These are phyloP conservation scores for Yarrowia osloensis DNA, from an alignment of 805 yeast genomes.

Conservation along the genomic window DNA sequence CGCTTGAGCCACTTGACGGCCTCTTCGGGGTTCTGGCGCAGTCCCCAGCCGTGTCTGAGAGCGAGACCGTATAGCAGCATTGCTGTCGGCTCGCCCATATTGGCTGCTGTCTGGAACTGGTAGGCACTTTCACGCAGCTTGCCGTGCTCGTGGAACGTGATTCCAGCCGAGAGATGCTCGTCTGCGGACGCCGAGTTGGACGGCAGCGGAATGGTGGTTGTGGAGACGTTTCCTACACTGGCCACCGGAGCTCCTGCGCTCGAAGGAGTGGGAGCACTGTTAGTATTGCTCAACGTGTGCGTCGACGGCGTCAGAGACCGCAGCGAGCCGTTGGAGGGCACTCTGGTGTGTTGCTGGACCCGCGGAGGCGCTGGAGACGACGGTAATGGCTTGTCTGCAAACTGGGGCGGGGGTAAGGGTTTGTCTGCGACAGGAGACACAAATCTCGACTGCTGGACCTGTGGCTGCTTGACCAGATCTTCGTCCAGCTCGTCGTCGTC, in stretches of 20 bases:
- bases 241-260: not conserved
- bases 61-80: constrained; percentile 71
- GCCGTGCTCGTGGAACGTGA: constrained; percentile 54
- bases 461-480: constrained; percentile 10
- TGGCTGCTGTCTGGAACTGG: constrained; percentile 65
- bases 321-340: not conserved
- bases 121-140: constrained; percentile 68
- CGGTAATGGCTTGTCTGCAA: not conserved
- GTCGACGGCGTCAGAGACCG: not conserved
- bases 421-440: not conserved
- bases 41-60: constrained; percentile 68
- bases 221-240: not conserved
- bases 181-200: constrained; percentile 37
- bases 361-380: not conserved
- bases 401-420: not conserved
- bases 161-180: constrained; percentile 41
- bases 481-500: constrained; percentile 16
- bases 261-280: not conserved
- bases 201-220: not conserved
- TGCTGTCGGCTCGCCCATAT: constrained; percentile 62
- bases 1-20: constrained; percentile 63
- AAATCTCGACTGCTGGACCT: not conserved
- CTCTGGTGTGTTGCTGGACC: not conserved
- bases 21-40: constrained; percentile 54
- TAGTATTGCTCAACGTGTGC: not conserved